Base-by-base conservation (phyloP, 805 yeast species). In the Candida tammaniensis region DNA sequence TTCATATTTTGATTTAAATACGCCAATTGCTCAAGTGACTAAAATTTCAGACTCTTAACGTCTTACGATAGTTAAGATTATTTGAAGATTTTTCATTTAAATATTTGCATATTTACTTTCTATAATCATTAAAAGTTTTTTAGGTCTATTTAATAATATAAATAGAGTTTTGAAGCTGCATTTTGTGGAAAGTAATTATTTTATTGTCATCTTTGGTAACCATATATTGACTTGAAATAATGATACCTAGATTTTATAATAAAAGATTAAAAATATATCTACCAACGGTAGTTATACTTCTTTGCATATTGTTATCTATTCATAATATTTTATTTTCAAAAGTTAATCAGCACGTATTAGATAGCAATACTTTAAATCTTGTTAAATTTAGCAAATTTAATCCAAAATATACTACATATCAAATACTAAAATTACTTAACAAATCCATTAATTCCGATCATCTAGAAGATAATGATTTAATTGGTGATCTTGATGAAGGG, bases 301-400 rank as follows among this genome's bases (percentile, higher is more conserved):
- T 38, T 9, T 36, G 46, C 25, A 26, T 40, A 1, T 21, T 45
- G 7, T 30, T 37, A 14, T 35, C 40, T 18, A 32, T 49, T 11
- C 42, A 40, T 25, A 31, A 31, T 18, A 31, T 36, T 14, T 40
- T 45, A 41, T 27, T 36, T 7, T 31, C 33, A 7, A 39, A 45
- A 13, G 39, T 55, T 14, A 42, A 51, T 26, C 66, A 61, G 33
- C 35, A 24, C 6, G 36, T 24, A 14, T 42, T 58, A 10, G 59
- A 57, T 11, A 36, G 36, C 18, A 25, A 46, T 6, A 56, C 61
- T 4, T 38, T 57, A 7, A 44, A 43, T n/a, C 40, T 48, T 13
- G 58, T 56, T 21, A 45, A 42, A 31, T 29, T 36, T n/a, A 46
- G 53, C 4, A 15, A 16, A 3, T 61, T 57, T 42, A 48, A 55